Evolutionary conservation across 177 flowering plant species (phyloP), one percentile per base, ranked within the genome.

Genomic region (Telopea speciosissima): DNA sequence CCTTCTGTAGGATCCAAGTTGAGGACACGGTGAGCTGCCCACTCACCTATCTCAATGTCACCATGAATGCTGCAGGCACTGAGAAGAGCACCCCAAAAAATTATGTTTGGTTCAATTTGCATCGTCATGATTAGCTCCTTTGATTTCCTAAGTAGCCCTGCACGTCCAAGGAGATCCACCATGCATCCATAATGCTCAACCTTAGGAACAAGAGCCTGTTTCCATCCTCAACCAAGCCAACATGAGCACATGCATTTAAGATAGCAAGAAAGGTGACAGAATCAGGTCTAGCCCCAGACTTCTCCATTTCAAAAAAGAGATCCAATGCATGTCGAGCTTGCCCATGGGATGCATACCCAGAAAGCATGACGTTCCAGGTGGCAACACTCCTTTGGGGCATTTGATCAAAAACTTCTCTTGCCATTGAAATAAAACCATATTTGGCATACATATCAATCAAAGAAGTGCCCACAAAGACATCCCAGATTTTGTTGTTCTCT

Each of bases 361-460:
- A 66, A 12, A 66, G 28, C 44, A 66, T 66, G 25, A 31, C 52
- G 24, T 66, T 66, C 68, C 68, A 66, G 44, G 68, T 66, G 24
- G 68, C 68, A 45, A 66, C 68, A 66, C n/a, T 66, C 31, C 56
- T 66, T 45, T 44, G 59, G 45, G 33, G 58, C 68, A 66, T 66
- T 17, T 3, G 12, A 66, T 24, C 58, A 23, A 66, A 66, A 66
- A 66, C 59, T 66, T 66, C 68, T 24, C 56, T 66, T 4, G 59
- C 68, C 59, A 44, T 66, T 44, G 25, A 17, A 24, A 66, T 66
- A n/a, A 22, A 45, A 44, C 97, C 94, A 69, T 92, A 89, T 81
- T 88, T 89, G 73, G 89, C 85, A 67, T 90, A 90, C 92, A 89
- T 89, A 77, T 90, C 96, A 25, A 90, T 67, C 19, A 80, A 77